Conservation (phyloP, 306 rosid species). For the Prunus kanzakura region DNA sequence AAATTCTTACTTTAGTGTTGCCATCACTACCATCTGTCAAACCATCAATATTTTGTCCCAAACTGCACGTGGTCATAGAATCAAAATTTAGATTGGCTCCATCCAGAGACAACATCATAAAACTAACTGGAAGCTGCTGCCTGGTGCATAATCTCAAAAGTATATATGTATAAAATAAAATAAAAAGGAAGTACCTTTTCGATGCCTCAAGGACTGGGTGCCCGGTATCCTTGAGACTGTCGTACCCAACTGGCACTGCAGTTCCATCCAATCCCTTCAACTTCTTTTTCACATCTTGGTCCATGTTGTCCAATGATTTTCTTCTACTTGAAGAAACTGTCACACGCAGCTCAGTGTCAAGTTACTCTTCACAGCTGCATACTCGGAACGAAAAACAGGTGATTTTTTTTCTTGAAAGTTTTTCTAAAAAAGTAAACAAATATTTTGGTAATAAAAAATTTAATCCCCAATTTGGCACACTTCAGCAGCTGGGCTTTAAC, state of each 20-base stretch:
- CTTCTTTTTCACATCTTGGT: conserved; percentile 20
- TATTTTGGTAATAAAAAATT: neutral
- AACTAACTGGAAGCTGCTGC: conserved; percentile 2
- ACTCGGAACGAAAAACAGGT: neutral
- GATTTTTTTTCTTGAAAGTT: neutral
- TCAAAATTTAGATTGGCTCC: conserved; percentile 6
- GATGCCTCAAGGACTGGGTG: conserved; percentile 6
- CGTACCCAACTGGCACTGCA: conserved; percentile 20
- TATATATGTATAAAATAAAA: too few relatives aligned
- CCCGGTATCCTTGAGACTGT: conserved; percentile 7
- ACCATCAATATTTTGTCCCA: conserved; percentile 1
- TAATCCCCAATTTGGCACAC: neutral
- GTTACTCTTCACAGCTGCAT: conserved; percentile 11
- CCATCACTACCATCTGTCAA: conserved; percentile 17
- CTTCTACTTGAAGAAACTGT: conserved; percentile 4
- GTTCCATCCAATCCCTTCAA: conserved; percentile 15
- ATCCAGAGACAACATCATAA: neutral
- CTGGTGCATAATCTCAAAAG: neutral
- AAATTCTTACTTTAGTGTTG: conserved; percentile 6
- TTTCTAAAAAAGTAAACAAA: neutral
- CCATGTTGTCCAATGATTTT: conserved; percentile 18
- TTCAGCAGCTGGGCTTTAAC: too few relatives aligned
- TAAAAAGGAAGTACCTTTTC: conserved; percentile 10
- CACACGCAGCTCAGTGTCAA: neutral
- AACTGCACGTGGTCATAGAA: conserved; percentile 6